Evolutionary conservation across 2,329 filamentous ascomycete genomes (phyloP), one percentile per base, ranked within the genome.

Genomic region (Fusarium mundagurra): DNA sequence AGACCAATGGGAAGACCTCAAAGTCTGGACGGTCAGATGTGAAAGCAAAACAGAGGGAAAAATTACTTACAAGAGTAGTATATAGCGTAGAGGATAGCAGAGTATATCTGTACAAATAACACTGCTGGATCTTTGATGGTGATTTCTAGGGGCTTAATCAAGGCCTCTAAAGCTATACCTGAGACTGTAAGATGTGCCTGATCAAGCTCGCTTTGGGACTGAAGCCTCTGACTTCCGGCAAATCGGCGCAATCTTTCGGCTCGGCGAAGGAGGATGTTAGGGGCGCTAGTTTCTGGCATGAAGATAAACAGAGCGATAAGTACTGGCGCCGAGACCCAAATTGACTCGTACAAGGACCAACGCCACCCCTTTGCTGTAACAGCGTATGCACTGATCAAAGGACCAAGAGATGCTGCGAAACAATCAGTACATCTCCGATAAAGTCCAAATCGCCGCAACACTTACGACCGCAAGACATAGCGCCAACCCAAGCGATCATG

Each of bases 1-100:
- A 92, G 60, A 92, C 89, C 13, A 91, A 82, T 7, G 90, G 90
- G 80, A 92, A 92, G 24, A 88, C 88, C 77, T 92, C 90, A 78
- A 92, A 92, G 78, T 83, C 81, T 82, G 36, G 33, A 43, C 7
- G 9, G 20, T 54, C 24, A 54, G 51, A 29, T 38, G 10, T 2
- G n/a, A 8, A 22, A 2, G 22, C 9, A 9, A 9, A 17, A 17
- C 10, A 29, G 7, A 39, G 33, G 8, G 4, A 17, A 0, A 8
- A 0, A 17, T 12, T 20, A 17, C 80, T 78, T 74, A 80, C 81
- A 92, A 54, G 84, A 86, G 76, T 89, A 89, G 82, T 89, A 90
- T 77, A 89, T 90, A 47, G 85, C 88, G 80, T 91, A 92, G 71
- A 89, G 86, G 69, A 92, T 85, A 62, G 86, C 87, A 3, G 87